A percentile compares a stretch with the other conserved stretches of the same genome.
Evolutionary conservation across 192 early-diverging fungal genomes (phyloP).

Genomic region (Haplosporangium gracile): DNA sequence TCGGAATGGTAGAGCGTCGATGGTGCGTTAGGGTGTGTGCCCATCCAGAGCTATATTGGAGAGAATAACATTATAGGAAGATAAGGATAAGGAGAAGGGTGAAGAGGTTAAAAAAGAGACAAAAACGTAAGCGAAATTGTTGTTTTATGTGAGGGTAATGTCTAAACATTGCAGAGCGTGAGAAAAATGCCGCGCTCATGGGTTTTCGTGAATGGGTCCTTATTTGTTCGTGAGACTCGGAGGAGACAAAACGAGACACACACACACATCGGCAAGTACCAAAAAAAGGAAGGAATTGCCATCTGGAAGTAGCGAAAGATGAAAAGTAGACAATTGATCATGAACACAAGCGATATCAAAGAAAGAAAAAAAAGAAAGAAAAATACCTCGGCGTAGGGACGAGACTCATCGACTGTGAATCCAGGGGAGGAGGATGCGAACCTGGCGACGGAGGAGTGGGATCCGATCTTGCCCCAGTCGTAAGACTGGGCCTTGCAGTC

Average conservation of each 20-base stretch:
- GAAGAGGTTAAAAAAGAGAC: background rate
- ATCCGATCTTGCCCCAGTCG: slow-evolving; percentile 96
- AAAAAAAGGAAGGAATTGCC: background rate
- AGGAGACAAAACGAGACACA: background rate
- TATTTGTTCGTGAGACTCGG: background rate
- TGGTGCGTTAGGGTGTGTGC: slow-evolving; percentile 95
- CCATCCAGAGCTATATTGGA: slow-evolving; percentile 90
- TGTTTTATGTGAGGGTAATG: background rate
- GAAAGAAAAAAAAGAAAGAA: background rate
- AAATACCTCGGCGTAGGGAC: slow-evolving; percentile 91
- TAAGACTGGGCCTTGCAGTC: slow-evolving; percentile 88
- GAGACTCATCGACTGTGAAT: slow-evolving; percentile 67
- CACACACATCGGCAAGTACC: background rate
- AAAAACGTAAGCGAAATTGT: background rate
- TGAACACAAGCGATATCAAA: background rate
- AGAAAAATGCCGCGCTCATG: slow-evolving; percentile 13
- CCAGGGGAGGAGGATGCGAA: slow-evolving; percentile 75
- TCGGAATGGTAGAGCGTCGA: slow-evolving; percentile 63
- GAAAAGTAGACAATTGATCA: too few relatives aligned
- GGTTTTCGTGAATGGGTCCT: background rate
- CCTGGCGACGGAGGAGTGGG: slow-evolving; percentile 85
- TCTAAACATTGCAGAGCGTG: slow-evolving; percentile 19
- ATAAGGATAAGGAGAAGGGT: background rate
- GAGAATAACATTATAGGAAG: background rate
- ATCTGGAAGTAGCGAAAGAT: too few relatives aligned